Base-by-base conservation (phyloP, 768 basidiomycete genomes). In the Naganishia friedmannii region DNA sequence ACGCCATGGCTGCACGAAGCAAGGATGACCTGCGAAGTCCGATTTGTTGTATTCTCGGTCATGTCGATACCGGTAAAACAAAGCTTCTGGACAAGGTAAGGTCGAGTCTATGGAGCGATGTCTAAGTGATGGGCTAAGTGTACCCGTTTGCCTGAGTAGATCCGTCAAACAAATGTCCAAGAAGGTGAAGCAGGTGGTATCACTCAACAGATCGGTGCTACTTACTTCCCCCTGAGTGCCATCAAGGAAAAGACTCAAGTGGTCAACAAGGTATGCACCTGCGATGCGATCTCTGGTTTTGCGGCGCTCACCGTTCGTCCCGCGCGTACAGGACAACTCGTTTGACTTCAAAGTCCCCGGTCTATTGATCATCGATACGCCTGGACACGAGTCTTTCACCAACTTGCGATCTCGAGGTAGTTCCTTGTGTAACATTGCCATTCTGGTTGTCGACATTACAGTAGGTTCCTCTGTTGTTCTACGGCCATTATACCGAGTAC, bases 161-260 rank as follows among this genome's bases (percentile, higher is more conserved):
- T 99, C 79, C 93, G 96, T 74, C 95, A 98, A 89, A 98, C 95
- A 5, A 97, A 97, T 74, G 96, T 99, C 26, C 94, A 97, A 82
- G 96, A 97, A 79, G 96, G 96, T 67, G 96, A 99, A 86, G 96
- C 96, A 2, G 96, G 96, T 74, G 96, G 96, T 83, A 99, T 99
- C 81, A 99, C 96, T 0, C 96, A 98, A 82, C 96, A 99, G 81
- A 99, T 99, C 74, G 96, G 96, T 85, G 96, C 96, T 26, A 98
- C 96, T 0, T 99, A 94, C 84, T 98, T 99, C 88, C 96, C 96
- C 42, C 89, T 90, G 37, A 90, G 92, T 6, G 94, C 95, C 8
- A 96, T 99, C 82, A 87, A 88, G 82, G 86, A 86, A 48, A 98
- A 98, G 85, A 98, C 96, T 7, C 85, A 85, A 17, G 93, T 97